Evolutionary conservation across 345 rosid species (phyloP).

Genomic region (Heritiera littoralis): DNA sequence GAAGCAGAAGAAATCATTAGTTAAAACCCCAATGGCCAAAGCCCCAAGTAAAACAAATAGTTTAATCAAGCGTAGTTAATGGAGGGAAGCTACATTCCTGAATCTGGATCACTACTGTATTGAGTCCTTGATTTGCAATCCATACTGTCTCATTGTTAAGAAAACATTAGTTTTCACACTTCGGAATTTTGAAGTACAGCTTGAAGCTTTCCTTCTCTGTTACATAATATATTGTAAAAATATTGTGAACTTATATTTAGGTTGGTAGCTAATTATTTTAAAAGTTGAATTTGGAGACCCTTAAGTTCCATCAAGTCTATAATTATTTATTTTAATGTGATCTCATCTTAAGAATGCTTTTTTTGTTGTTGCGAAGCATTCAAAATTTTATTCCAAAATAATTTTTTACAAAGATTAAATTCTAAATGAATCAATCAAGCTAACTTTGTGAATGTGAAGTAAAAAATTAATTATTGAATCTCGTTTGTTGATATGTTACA

Average conservation of each 20-base stretch:
- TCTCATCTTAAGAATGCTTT: no score
- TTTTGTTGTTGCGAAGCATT: no score
- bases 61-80: neutral
- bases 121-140: neutral
- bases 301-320: neutral
- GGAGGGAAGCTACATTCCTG: neutral
- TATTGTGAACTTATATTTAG: neutral
- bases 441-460: no score
- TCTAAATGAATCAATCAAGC: no score
- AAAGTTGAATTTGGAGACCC: neutral
- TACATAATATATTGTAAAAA: neutral
- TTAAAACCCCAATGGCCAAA: neutral
- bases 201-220: neutral
- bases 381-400: no score
- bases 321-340: no score
- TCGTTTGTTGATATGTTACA: neutral
- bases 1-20: neutral
- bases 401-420: no score
- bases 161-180: neutral
- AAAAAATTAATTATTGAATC: neutral
- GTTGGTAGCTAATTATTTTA: neutral
- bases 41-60: neutral
- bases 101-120: constrained; percentile 8
- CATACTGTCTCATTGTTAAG: neutral
- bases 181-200: neutral